Percentiles rank a stretch among this genome's conserved stretches.
These are phyloP conservation scores for Clarireedia monteithiana DNA, from an alignment of 2,329 filamentous ascomycete genomes.

Conservation along the genomic window DNA sequence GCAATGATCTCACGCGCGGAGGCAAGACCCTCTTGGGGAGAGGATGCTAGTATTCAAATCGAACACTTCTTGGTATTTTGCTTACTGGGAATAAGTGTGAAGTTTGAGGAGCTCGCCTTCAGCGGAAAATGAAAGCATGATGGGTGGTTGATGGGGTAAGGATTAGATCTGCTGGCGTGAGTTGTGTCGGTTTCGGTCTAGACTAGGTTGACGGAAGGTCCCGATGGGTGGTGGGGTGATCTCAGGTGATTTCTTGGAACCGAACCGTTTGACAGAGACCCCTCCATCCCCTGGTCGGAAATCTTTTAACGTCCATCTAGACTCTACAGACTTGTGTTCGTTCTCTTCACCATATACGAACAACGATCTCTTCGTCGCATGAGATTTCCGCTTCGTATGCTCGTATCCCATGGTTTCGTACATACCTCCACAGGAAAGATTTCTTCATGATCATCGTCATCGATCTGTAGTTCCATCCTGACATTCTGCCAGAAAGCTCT, in stretches of 20 bases:
- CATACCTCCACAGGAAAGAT: background rate
- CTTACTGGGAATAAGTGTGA: conserved; percentile 65
- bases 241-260: background rate
- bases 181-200: background rate
- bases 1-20: conserved; percentile 69
- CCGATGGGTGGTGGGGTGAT: background rate
- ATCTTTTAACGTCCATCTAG: too few species aligned
- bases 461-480: conserved; percentile 11
- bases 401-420: background rate
- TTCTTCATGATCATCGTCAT: conserved; percentile 1
- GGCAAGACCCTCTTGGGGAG: conserved; percentile 71
- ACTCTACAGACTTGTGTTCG: too few species aligned
- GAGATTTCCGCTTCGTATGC: background rate
- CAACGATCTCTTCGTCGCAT: background rate
- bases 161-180: conserved; percentile 1
- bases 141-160: conserved; percentile 9
- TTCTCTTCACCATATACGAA: background rate
- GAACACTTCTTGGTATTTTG: conserved; percentile 79
- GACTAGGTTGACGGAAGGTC: background rate
- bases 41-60: conserved; percentile 78
- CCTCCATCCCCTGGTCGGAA: too few species aligned
- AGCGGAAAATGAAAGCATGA: conserved; percentile 62
- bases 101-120: conserved; percentile 67
- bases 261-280: too few species aligned
- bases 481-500: conserved; percentile 20